Percentiles rank a stretch among this genome's conserved stretches.
These are phyloP conservation scores for Pythium vanterpoolii DNA, from an alignment of 352 stramenopile genomes.

Conservation along the genomic window DNA sequence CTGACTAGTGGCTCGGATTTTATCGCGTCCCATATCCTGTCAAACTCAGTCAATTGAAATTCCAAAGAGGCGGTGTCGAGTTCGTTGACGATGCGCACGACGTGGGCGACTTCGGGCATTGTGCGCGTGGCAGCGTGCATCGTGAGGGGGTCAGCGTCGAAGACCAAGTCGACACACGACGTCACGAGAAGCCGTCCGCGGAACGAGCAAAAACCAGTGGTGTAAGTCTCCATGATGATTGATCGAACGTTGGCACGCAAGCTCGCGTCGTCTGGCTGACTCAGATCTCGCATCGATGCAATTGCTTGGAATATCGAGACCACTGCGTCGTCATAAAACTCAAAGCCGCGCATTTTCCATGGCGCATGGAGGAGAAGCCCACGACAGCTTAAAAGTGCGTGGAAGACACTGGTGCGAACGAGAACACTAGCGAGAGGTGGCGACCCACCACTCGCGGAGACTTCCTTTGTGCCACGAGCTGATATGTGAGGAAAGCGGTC, in stretches of 20 bases:
- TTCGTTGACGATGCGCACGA: conserved; percentile 3
- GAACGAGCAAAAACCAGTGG: not conserved
- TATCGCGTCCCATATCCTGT: not conserved
- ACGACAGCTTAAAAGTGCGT: conserved; percentile 13
- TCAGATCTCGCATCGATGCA: not conserved
- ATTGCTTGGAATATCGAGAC: not conserved
- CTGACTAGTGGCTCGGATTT: not conserved
- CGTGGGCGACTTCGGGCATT: conserved; percentile 4
- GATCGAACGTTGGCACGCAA: not conserved
- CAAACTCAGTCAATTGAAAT: not conserved
- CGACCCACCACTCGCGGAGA: not conserved
- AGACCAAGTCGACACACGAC: conserved; percentile 14
- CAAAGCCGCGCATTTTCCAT: not conserved
- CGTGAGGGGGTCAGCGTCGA: not conserved
- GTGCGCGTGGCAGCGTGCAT: conserved; percentile 10
- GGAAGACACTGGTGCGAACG: conserved; percentile 16
- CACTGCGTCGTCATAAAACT: conserved; percentile 1
- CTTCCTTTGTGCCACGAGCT: not conserved
- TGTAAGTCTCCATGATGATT: conserved; percentile 5
- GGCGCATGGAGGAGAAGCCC: not conserved
- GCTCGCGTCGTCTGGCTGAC: not conserved
- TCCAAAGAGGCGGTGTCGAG: not conserved
- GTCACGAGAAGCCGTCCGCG: not conserved
- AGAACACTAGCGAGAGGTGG: not conserved
- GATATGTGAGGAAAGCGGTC: conserved; percentile 8